phyloP scores from a whole-genome alignment of 1,139 yeast genomes.

The Hyphopichia pseudoburtonii region DNA sequence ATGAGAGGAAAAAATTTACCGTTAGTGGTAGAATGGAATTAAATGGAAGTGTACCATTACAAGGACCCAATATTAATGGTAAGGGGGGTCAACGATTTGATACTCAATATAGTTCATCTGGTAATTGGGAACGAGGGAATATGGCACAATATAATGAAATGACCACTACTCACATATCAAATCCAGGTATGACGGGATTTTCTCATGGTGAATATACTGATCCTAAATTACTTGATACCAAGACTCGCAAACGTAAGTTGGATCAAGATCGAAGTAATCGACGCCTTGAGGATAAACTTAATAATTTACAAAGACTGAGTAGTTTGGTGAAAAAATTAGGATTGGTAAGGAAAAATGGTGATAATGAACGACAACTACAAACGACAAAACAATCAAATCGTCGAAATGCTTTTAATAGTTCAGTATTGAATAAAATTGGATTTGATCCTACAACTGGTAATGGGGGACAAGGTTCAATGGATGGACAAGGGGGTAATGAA shows the following conservation, averaged over 20 bases:
- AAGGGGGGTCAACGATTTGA: slow-evolving; percentile 44
- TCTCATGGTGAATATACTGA: slow-evolving; percentile 16
- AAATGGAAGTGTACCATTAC: slow-evolving; percentile 55
- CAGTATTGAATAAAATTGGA: slow-evolving; percentile 44
- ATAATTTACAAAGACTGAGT: slow-evolving; percentile 12
- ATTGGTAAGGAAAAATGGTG: slow-evolving; percentile 21
- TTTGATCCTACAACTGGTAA: slow-evolving; percentile 46
- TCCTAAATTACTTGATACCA: slow-evolving; percentile 43
- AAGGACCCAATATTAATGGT: slow-evolving; percentile 24
- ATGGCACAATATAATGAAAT: background rate
- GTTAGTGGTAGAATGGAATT: slow-evolving; percentile 71
- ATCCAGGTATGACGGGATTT: slow-evolving; percentile 1
- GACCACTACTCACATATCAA: background rate
- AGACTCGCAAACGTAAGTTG: slow-evolving; percentile 32
- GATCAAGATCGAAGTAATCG: slow-evolving; percentile 34
- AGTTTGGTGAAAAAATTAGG: slow-evolving; percentile 17
- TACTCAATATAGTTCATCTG: slow-evolving; percentile 54
- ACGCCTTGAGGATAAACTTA: slow-evolving; percentile 30
- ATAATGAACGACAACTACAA: slow-evolving; percentile 8
- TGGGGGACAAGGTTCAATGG: background rate
- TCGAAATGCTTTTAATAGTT: slow-evolving; percentile 35
- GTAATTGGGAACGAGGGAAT: background rate
- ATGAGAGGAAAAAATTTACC: slow-evolving; percentile 57
- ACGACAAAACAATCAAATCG: slow-evolving; percentile 15
- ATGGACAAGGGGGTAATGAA: background rate